Conservation (phyloP, 2,329 filamentous ascomycete genomes). For the Fusarium brachygibbosum region DNA sequence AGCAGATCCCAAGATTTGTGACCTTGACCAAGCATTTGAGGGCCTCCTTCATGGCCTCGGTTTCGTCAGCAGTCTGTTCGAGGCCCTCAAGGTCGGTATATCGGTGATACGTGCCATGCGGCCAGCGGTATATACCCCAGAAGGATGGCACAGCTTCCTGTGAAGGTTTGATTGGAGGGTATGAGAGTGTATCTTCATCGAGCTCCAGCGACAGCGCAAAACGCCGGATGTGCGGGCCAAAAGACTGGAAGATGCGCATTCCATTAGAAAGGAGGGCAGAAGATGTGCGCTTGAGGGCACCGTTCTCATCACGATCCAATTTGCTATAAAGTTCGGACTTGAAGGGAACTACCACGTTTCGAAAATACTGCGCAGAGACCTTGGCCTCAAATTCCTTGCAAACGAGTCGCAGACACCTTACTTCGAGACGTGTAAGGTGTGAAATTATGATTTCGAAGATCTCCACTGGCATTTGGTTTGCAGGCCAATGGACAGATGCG, state of each 20-base stretch:
- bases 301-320: slow-evolving; percentile 43
- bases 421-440: slow-evolving; percentile 68
- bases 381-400: slow-evolving; percentile 69
- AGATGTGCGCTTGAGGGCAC: slow-evolving; percentile 42
- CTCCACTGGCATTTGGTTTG: slow-evolving; percentile 67
- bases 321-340: slow-evolving; percentile 71
- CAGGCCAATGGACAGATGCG: slow-evolving; percentile 50
- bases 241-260: slow-evolving; percentile 71
- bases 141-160: slow-evolving; percentile 69
- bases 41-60: slow-evolving; percentile 70
- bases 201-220: slow-evolving; percentile 79
- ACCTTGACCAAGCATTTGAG: slow-evolving; percentile 69
- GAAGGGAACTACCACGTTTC: slow-evolving; percentile 75
- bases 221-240: slow-evolving; percentile 70
- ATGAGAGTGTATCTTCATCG: slow-evolving; percentile 64
- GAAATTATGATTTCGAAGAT: slow-evolving; percentile 70
- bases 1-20: slow-evolving; percentile 74
- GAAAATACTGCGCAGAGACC: slow-evolving; percentile 70
- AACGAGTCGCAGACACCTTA: slow-evolving; percentile 73
- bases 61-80: slow-evolving; percentile 74
- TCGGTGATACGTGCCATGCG: slow-evolving; percentile 68
- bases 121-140: slow-evolving; percentile 77
- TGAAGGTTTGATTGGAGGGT: slow-evolving; percentile 68
- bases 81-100: slow-evolving; percentile 71
- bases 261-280: slow-evolving; percentile 60